Base-by-base conservation (phyloP, 2,329 filamentous ascomycete species). In the Phialophora verrucosa region DNA sequence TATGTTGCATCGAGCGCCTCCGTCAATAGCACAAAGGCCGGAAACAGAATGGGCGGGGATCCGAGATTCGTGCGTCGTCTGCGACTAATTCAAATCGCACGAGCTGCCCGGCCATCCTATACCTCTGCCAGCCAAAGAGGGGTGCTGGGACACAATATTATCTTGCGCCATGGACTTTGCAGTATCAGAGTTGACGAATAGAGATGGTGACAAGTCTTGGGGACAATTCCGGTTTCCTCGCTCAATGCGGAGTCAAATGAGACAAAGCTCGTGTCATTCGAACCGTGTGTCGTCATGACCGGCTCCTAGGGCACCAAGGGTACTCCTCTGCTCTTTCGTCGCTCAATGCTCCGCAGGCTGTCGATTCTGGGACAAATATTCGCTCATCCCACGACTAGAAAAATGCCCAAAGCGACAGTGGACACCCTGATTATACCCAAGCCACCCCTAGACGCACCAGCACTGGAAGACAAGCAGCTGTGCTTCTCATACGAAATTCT, bases 401-500 rank as follows among this genome's bases (percentile, higher is more conserved):
- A 29, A 4, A 59, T 65, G 63, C 63, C 68, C 14, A 70, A 70
- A 58, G 49, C 70, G 12, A 68, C 65, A 4, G 61, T 71, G n/a
- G 60, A 67, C 49, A 64, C 25, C 6, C 51, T 69, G 7, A 53
- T 63, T 4, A 23, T 64, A 8, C 70, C 71, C 54, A 25, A 69
- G 29, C 59, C 57, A 25, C 68, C 69, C 11, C 61, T 73, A 25
- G 63, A 65, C 4, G 64, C 70, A 31, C 71, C 71, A 50, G 66
- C 69, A 11, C 63, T 73, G 25, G 38, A 67, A n/a, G 66, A 71
- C 51, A 3, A 49, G n/a, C 23, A 63, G 27, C 14, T 72, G 47
- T 64, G 68, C 58, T 71, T 65, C 62, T 68, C 78, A 69, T 88
- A 88, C 76, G 81, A 80, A 66, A 87, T 89, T 68, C 85, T 80